Conservation (phyloP, 2,329 filamentous ascomycete species). For the Albophoma yamanashiensis region DNA sequence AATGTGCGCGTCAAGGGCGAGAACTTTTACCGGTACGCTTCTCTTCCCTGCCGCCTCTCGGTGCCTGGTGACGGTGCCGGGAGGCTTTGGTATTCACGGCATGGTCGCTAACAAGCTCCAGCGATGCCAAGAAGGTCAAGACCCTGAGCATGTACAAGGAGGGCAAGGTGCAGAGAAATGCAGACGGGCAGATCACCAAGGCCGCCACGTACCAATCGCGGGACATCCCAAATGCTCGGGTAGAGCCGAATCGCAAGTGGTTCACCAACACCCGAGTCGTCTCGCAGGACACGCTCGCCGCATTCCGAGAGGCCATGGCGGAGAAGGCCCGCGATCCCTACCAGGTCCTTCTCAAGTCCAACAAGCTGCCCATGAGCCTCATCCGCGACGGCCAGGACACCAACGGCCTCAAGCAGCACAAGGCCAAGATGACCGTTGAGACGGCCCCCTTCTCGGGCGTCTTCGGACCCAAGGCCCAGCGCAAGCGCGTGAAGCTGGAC, state of each 20-base stretch:
- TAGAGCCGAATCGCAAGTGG: conserved; percentile 97
- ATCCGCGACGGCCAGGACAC: conserved; percentile 68
- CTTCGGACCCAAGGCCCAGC: conserved; percentile 86
- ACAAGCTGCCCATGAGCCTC: conserved; percentile 92
- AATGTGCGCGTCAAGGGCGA: conserved; percentile 94
- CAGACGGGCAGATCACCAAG: conserved; percentile 72
- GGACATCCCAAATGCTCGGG: conserved; percentile 70
- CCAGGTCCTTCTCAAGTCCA: conserved; percentile 87
- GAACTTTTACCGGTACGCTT: conserved; percentile 83
- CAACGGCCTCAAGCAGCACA: conserved; percentile 84
- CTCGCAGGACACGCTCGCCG: conserved; percentile 74
- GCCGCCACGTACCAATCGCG: conserved; percentile 75
- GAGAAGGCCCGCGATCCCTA: conserved; percentile 87
- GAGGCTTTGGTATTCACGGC: neutral
- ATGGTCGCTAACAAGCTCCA: conserved; percentile 12
- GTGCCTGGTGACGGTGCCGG: neutral
- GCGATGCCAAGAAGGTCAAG: conserved; percentile 77
- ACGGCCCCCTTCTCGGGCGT: conserved; percentile 76
- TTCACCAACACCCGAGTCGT: conserved; percentile 90
- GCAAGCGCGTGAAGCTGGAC: conserved; percentile 83
- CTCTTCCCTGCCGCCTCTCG: neutral
- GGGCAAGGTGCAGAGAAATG: conserved; percentile 72
- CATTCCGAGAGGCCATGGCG: conserved; percentile 85
- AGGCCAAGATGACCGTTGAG: conserved; percentile 89
- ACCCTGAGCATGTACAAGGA: conserved; percentile 84